Evolutionary conservation across 140 eudicot genomes (phyloP).

Genomic region (Cichorium intybus): DNA sequence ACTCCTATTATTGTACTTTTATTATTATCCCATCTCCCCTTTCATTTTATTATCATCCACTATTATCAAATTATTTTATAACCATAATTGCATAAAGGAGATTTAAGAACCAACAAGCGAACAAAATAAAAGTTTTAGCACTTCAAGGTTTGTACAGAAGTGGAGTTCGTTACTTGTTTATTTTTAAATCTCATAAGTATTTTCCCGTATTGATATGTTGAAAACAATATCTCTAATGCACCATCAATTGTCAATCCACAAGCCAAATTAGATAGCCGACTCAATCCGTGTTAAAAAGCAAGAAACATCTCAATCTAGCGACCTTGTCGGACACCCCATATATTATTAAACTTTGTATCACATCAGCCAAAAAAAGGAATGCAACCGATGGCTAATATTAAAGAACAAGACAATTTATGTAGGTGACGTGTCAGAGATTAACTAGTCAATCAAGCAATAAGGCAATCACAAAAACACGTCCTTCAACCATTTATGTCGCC

Average conservation of each 20-base stretch:
- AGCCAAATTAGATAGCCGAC: background rate
- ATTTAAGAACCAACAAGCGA: background rate
- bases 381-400: background rate
- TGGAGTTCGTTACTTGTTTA: background rate
- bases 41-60: background rate
- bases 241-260: background rate
- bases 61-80: background rate
- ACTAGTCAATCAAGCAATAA: background rate
- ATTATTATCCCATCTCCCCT: background rate
- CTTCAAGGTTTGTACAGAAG: background rate
- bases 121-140: background rate
- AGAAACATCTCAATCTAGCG: background rate
- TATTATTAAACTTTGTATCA: background rate
- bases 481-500: background rate
- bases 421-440: background rate
- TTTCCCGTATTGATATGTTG: no score
- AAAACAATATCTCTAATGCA: background rate
- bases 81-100: background rate
- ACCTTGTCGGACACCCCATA: background rate
- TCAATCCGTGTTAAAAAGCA: background rate
- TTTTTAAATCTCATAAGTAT: background rate
- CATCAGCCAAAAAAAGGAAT: background rate
- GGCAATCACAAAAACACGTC: background rate
- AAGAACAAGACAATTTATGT: background rate
- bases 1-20: conserved; percentile 15